Evolutionary conservation across 495 filamentous ascomycete genomes (phyloP), one percentile per base, ranked within the genome.

Genomic region (Ramalina peruviana): DNA sequence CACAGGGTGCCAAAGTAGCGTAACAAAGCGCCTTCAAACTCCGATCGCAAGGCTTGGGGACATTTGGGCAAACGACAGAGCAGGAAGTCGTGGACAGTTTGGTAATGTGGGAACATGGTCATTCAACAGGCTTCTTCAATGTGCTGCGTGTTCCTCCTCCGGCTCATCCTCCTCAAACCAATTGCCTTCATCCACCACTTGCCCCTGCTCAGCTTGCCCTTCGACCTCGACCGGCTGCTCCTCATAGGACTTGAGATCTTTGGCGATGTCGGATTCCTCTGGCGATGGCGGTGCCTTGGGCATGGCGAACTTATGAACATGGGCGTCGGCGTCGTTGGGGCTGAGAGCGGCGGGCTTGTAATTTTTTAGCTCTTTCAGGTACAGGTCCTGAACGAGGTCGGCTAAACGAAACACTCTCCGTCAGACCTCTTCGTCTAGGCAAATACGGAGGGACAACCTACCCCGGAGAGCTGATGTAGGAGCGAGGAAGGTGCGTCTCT

Each of bases 321-420:
- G 84, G 61, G 84, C 88, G 49, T 88, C 86, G 61, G 88, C 73
- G 65, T 96, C 93, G 52, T 75, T 74, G 45, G 88, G 71, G 72
- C 96, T 96, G 72, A 88, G 59, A 45, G 82, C 74, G 19, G 82
- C 69, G 36, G 85, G 74, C 75, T 96, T 99, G 81, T 90, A 96
- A 67, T 78, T 75, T 67, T 86, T 88, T 58, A 99, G 80, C 67
- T 96, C 90, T 58, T 79, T 79, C 59, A 99, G 82, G 78, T 97
- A 99, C 60, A 99, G 79, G 56, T 96, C 90, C 71, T 94, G 92
- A 57, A 99, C 83, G 55, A 92, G 75, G 70, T 99, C 92, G 72
- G 82, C 93, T 97, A 65, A 51, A 62, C 21, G 33, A 25, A 37
- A 30, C 27, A 48, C 3, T 43, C 25, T 49, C 49, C 43, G 26